Percentiles rank a stretch among this genome's conserved stretches.
These are phyloP conservation scores for Monosporascus sp. DNA, from an alignment of 2,329 filamentous ascomycete genomes.

Conservation along the genomic window DNA sequence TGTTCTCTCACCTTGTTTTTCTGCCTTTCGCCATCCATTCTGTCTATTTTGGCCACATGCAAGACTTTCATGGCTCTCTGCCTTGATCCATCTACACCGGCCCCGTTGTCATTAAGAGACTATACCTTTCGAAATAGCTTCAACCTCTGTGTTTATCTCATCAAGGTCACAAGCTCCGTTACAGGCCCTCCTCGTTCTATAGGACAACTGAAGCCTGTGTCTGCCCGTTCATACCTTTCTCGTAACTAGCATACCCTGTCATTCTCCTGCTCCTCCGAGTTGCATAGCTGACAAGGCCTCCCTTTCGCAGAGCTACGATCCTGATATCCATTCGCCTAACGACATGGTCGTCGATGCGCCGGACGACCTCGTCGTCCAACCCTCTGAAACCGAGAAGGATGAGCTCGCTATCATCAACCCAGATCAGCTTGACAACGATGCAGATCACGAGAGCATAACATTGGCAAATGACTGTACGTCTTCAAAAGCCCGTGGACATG, in stretches of 20 bases:
- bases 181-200: too few relatives aligned
- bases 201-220: too few relatives aligned
- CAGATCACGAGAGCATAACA: conserved; percentile 42
- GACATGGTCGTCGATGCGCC: conserved; percentile 52
- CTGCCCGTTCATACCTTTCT: too few relatives aligned
- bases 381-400: conserved; percentile 44
- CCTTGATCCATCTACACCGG: neutral
- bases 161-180: too few relatives aligned
- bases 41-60: neutral
- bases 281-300: conserved; percentile 13
- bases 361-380: conserved; percentile 45
- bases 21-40: neutral
- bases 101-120: too few relatives aligned
- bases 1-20: neutral
- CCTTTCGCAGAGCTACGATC: conserved; percentile 42
- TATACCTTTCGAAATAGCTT: too few relatives aligned
- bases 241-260: too few relatives aligned
- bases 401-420: conserved; percentile 50
- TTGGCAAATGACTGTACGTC: conserved; percentile 50
- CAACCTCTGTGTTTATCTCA: too few relatives aligned
- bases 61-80: neutral
- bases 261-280: too few relatives aligned
- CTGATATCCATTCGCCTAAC: conserved; percentile 47
- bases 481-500: conserved; percentile 1
- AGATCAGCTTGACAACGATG: conserved; percentile 43